Conservation (phyloP, 352 stramenopile species). For the Elongisporangium undulatum region DNA sequence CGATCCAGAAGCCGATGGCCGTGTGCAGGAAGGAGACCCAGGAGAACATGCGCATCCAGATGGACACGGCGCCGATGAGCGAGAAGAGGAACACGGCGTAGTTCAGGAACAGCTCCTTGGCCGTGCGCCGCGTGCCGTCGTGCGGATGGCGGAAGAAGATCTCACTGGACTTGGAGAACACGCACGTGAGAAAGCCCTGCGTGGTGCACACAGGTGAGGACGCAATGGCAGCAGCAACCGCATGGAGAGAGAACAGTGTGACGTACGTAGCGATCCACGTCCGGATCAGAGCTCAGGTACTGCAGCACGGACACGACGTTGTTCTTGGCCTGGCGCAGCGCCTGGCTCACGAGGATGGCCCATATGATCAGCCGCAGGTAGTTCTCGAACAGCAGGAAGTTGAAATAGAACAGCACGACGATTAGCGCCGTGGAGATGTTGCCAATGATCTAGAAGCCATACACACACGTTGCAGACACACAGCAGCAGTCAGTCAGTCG, state of each 20-base stretch:
- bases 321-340: slow-evolving; percentile 81
- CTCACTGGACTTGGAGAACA: slow-evolving; percentile 73
- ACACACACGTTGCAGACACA: neutral
- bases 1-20: slow-evolving; percentile 62
- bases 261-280: slow-evolving; percentile 68
- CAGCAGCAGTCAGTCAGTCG: neutral
- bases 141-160: slow-evolving; percentile 77
- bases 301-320: slow-evolving; percentile 78
- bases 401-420: slow-evolving; percentile 86
- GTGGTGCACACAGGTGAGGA: neutral
- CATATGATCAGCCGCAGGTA: slow-evolving; percentile 86
- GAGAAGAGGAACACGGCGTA: slow-evolving; percentile 86
- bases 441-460: slow-evolving; percentile 70
- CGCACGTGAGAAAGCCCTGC: slow-evolving; percentile 72
- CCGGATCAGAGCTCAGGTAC: slow-evolving; percentile 78
- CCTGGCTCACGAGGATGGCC: slow-evolving; percentile 84
- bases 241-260: slow-evolving; percentile 3
- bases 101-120: slow-evolving; percentile 84
- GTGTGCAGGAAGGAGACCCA: slow-evolving; percentile 76
- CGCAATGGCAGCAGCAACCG: neutral
- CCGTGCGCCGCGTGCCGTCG: slow-evolving; percentile 51
- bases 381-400: slow-evolving; percentile 89
- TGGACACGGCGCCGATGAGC: slow-evolving; percentile 76
- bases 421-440: slow-evolving; percentile 87
- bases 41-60: slow-evolving; percentile 84